These are phyloP conservation scores for Ceratobasidium sp. DNA, from an alignment of 1,284 basidiomycete species.

Conservation along the genomic window DNA sequence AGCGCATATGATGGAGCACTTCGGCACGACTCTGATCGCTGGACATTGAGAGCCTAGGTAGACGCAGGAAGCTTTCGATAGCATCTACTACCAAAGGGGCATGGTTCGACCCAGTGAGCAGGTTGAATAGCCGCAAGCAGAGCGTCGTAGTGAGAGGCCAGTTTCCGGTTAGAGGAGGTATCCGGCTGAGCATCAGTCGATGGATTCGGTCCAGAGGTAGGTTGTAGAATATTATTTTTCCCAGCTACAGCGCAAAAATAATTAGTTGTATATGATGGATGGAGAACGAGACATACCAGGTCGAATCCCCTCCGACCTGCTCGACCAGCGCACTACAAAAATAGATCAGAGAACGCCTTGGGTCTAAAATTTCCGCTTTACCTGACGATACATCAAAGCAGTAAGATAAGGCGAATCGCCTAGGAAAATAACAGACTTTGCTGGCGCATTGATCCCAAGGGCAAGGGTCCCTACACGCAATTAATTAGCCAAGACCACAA, in stretches of 20 bases:
- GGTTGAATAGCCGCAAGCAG: constrained; percentile 71
- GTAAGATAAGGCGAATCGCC: constrained; percentile 77
- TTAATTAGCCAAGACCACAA: constrained; percentile 9
- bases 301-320: constrained; percentile 79
- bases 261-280: background rate
- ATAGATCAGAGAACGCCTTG: background rate
- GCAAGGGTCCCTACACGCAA: constrained; percentile 69
- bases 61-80: constrained; percentile 65
- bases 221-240: constrained; percentile 79
- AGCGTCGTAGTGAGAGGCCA: constrained; percentile 78
- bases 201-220: constrained; percentile 72
- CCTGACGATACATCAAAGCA: constrained; percentile 70
- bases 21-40: constrained; percentile 68
- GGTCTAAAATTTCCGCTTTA: constrained; percentile 64
- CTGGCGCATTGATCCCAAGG: constrained; percentile 79
- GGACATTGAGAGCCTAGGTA: constrained; percentile 70
- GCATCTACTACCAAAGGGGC: constrained; percentile 65
- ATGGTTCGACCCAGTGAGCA: constrained; percentile 71
- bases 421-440: constrained; percentile 74
- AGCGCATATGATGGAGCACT: constrained; percentile 74
- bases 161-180: constrained; percentile 72
- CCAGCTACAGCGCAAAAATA: constrained; percentile 56
- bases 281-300: constrained; percentile 52
- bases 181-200: constrained; percentile 71
- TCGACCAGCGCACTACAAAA: constrained; percentile 72